Conservation (phyloP, 2,329 filamentous ascomycete genomes). For the Fusarium devonianum region DNA sequence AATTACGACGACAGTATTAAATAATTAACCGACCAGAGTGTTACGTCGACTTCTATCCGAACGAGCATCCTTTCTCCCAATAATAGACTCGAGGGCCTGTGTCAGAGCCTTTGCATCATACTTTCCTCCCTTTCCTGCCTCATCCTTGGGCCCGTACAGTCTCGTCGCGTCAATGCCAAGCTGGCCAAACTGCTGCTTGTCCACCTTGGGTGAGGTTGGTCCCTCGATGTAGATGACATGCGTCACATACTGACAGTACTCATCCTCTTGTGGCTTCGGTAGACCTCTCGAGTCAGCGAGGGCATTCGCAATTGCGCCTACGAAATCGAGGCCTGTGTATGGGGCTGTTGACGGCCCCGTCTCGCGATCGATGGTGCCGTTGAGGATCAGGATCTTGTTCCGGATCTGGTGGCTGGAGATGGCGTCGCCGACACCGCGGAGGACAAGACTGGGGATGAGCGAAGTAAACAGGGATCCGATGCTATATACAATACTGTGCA, state of each 20-base stretch:
- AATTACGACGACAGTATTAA: no score
- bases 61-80: conserved; percentile 62
- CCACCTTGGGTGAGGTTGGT: conserved; percentile 71
- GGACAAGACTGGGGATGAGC: conserved; percentile 81
- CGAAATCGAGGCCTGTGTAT: conserved; percentile 81
- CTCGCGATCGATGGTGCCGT: conserved; percentile 84
- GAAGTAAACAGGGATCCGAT: conserved; percentile 95
- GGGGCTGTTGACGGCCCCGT: conserved; percentile 73
- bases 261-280: conserved; percentile 47
- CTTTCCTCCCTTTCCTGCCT: conserved; percentile 54
- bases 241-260: conserved; percentile 76
- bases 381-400: conserved; percentile 84
- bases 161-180: conserved; percentile 80
- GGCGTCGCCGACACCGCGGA: conserved; percentile 74
- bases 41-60: conserved; percentile 54
- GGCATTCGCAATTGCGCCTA: conserved; percentile 78
- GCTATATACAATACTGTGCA: conserved; percentile 81
- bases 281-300: conserved; percentile 71
- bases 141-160: conserved; percentile 73
- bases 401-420: conserved; percentile 53
- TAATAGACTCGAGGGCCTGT: conserved; percentile 78
- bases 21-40: conserved; percentile 50
- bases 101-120: conserved; percentile 80
- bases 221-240: conserved; percentile 84
- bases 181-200: conserved; percentile 66